Evolutionary conservation across 2,329 filamentous ascomycete genomes (phyloP), one percentile per base, ranked within the genome.

Genomic region (Paraphoma chrysanthemicola): DNA sequence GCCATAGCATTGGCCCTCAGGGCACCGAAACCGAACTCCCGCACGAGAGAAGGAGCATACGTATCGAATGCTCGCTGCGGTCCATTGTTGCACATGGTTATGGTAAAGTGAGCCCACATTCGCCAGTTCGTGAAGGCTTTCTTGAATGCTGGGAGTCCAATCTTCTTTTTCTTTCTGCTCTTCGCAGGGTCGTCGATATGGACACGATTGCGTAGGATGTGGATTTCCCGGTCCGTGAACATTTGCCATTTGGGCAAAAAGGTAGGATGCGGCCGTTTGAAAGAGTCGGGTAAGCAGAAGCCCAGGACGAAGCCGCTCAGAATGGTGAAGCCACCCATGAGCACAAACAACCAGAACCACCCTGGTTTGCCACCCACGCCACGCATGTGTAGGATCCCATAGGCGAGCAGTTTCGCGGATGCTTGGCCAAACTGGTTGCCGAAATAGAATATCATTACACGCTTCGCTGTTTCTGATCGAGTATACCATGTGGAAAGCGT

Each of bases 401-500:
- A 74, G 0, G 77, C 77, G 1, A 79, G 63, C 1, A 79, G 62
- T 30, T 74, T 72, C 0, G 73, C 72, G 12, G 76, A 70, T 2
- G 75, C 74, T 8, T 69, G 69, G 1, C 74, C 69, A 36, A 73
- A 64, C 18, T 74, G 71, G 16, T 76, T 61, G 2, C 74, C 71
- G 7, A 75, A 74, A 74, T 77, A 80, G 65, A 80, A 80, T 49
- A 77, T 77, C 2, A 73, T 73, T n/a, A 80, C 61, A 2, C 79
- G 70, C 29, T 76, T 73, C 0, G 78, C 75, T 1, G 79, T 66
- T 57, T 80, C 79, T 1, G 54, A 45, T 59, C 70, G 43, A 58
- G 85, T 92, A 77, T 91, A 92, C 76, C 76, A 89, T 90, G 75
- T 92, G 90, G 3, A 85, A 85, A 28, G 91, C 78, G 76, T 88